Base-by-base conservation (phyloP, 208 protist genomes). In the Leishmania tropica region DNA sequence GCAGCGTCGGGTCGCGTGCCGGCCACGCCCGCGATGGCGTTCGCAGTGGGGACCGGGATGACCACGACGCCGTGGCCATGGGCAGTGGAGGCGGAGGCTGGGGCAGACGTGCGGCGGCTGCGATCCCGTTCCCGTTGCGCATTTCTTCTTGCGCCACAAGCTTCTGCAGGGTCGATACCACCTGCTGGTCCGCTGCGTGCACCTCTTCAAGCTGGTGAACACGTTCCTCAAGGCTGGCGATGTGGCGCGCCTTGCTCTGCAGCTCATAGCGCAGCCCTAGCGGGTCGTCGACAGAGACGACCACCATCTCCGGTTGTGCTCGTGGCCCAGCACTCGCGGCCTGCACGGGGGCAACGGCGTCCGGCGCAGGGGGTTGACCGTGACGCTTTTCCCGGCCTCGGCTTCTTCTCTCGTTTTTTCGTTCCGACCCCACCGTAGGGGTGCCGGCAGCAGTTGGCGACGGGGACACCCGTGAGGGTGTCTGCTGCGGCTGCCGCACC, bases 121-220 rank as follows among this genome's bases (percentile, higher is more conserved):
- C 76, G 8, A 65, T 28, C 2, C 60, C 48, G 47, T 37, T 35
- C 47, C 21, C 42, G 65, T 67, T 15, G 19, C 81, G 75, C 64
- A 89, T 37, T 19, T 91, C 88, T 1, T 89, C 84, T 48, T 92
- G 88, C 40, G 80, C 81, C 4, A 90, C 78, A 5, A 90, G 53
- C 11, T 76, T 40, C 79, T 89, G 82, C 51, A 93, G 54, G 21
- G 81, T 81, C 2, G 42, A 53, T 8, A 93, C 72, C 4, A 84
- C 84, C 40, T 91, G 81, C 42, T 48, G 75, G 51, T 92, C 85
- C 19, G 73, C 74, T n/a, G 37, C 40, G 47, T 71, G 80, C 6
- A 78, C 76, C 54, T 48, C 64, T n/a, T 84, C 80, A 35, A 87
- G 84, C 79, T 91, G 86, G 5, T 81, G 87, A 45, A 91, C 64